phyloP scores from a whole-genome alignment of 2,329 filamentous ascomycete species.

The Dendryphion nanum region DNA sequence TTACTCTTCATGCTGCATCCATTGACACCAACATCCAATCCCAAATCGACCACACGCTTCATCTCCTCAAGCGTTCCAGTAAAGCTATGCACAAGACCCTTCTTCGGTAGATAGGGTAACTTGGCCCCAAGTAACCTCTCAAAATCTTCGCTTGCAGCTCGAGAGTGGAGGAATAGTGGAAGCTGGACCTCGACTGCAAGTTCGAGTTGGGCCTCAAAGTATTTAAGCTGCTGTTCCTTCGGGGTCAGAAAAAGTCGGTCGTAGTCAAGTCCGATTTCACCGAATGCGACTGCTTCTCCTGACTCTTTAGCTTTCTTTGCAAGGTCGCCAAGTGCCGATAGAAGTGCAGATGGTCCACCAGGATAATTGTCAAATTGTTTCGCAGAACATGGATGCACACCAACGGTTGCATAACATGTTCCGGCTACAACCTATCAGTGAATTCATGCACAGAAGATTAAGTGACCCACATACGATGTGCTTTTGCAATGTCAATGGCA shows the following conservation, averaged over 20 bases:
- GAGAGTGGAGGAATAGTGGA: constrained; percentile 88
- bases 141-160: constrained; percentile 85
- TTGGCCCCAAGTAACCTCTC: constrained; percentile 64
- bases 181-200: constrained; percentile 74
- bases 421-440: too few species aligned
- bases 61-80: constrained; percentile 88
- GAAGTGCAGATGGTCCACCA: constrained; percentile 55
- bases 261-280: constrained; percentile 95
- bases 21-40: constrained; percentile 91
- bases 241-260: constrained; percentile 83
- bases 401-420: constrained; percentile 83
- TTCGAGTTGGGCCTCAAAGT: constrained; percentile 79
- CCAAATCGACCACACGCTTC: constrained; percentile 72
- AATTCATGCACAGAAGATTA: too few species aligned
- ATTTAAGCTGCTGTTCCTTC: constrained; percentile 76
- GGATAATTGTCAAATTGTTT: constrained; percentile 69
- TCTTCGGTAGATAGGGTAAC: constrained; percentile 66
- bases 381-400: constrained; percentile 89
- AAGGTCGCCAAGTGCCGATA: constrained; percentile 63
- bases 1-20: constrained; percentile 88
- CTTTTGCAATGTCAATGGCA: constrained; percentile 69
- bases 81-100: constrained; percentile 91
- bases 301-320: constrained; percentile 58
- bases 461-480: constrained; percentile 74
- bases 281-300: constrained; percentile 74